Evolutionary conservation across 768 basidiomycete genomes (phyloP).

Genomic region (Mycena leptocephala): DNA sequence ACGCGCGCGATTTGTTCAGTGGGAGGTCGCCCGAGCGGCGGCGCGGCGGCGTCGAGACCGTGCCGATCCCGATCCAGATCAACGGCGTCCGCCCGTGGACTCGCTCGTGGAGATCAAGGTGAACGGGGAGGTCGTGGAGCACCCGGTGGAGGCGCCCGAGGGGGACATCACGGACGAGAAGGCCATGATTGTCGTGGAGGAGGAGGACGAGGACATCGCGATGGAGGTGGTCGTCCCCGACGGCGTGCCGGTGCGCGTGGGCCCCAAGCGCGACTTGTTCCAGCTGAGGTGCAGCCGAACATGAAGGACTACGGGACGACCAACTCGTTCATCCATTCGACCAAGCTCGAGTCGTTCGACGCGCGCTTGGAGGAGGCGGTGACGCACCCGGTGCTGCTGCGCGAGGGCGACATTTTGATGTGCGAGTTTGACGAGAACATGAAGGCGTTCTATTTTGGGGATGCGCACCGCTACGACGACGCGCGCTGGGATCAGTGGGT

Average conservation of each 20-base stretch:
- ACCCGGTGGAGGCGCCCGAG: constrained; percentile 55
- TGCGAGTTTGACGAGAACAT: constrained; percentile 90
- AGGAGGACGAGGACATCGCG: constrained; percentile 57
- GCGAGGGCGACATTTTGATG: constrained; percentile 82
- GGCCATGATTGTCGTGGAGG: constrained; percentile 58
- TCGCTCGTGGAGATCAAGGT: constrained; percentile 79
- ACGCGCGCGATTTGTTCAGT: constrained; percentile 76
- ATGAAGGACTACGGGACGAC: constrained; percentile 73
- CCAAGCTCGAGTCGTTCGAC: constrained; percentile 73
- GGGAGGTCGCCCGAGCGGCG: constrained; percentile 65
- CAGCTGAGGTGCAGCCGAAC: constrained; percentile 67
- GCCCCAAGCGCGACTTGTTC: constrained; percentile 78
- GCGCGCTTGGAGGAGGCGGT: constrained; percentile 61
- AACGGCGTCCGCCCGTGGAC: constrained; percentile 63
- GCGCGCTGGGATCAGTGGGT: constrained; percentile 80
- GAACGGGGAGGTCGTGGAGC: constrained; percentile 77
- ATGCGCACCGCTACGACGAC: constrained; percentile 65
- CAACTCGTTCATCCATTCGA: constrained; percentile 52
- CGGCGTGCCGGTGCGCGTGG: constrained; percentile 58
- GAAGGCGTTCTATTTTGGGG: constrained; percentile 86
- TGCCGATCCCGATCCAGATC: constrained; percentile 63
- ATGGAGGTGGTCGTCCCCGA: constrained; percentile 43
- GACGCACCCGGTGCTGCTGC: constrained; percentile 66
- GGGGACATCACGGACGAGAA: constrained; percentile 82
- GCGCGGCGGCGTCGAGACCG: constrained; percentile 56